Conservation (phyloP, 1,139 yeast genomes). For the Scheffersomyces parashehatae region DNA sequence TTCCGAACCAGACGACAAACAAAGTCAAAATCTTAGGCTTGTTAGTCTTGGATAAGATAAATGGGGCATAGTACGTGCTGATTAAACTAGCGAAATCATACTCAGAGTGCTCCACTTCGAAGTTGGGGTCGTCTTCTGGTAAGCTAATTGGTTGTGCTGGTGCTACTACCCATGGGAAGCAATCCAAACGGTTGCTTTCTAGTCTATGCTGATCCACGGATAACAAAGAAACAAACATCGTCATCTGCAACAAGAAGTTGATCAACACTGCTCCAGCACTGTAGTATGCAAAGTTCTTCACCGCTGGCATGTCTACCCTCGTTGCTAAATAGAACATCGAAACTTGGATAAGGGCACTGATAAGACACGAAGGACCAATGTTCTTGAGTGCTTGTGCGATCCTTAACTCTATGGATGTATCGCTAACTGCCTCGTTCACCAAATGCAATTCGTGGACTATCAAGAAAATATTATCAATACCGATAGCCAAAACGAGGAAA, state of each 20-base stretch:
- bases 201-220: conserved; percentile 65
- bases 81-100: conserved; percentile 29
- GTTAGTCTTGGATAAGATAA: conserved; percentile 48
- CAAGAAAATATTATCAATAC: conserved; percentile 89
- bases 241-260: conserved; percentile 77
- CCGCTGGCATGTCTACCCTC: conserved; percentile 92
- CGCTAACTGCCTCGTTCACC: conserved; percentile 44
- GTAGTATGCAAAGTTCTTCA: conserved; percentile 84
- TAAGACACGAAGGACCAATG: conserved; percentile 84
- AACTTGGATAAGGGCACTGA: conserved; percentile 76
- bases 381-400: conserved; percentile 64
- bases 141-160: conserved; percentile 1
- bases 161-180: conserved; percentile 50
- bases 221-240: conserved; percentile 75
- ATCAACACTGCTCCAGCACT: conserved; percentile 84
- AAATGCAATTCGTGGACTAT: conserved; percentile 75
- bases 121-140: conserved; percentile 11
- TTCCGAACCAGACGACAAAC: conserved; percentile 63
- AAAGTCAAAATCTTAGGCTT: conserved; percentile 51
- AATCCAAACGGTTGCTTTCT: conserved; percentile 60
- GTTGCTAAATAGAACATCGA: conserved; percentile 80
- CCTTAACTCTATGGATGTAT: conserved; percentile 49
- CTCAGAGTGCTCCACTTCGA: conserved; percentile 17
- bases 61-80: conserved; percentile 50
- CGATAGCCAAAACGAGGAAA: conserved; percentile 89